phyloP scores from a whole-genome alignment of 305 asterid species.

The Solanum hybrid region DNA sequence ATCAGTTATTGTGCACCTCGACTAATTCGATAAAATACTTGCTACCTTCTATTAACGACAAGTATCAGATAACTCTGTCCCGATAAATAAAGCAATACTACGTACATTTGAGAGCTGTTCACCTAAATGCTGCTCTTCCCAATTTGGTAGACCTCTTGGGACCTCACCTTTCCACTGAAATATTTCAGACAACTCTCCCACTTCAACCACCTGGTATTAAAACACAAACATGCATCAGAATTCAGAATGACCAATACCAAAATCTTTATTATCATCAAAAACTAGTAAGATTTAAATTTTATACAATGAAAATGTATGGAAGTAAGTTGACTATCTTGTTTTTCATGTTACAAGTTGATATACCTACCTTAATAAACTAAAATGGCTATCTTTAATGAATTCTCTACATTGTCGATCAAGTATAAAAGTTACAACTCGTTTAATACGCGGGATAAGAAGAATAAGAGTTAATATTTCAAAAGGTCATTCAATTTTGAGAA shows the following conservation, averaged over 20 bases:
- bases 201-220: constrained; percentile 35
- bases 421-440: neutral
- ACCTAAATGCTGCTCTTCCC: constrained; percentile 39
- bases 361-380: neutral
- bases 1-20: no score
- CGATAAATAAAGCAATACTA: constrained; percentile 28
- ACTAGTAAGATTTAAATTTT: neutral
- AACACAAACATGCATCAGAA: neutral
- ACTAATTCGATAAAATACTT: neutral
- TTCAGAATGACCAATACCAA: neutral
- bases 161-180: constrained; percentile 53
- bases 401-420: neutral
- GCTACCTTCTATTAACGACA: neutral
- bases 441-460: neutral
- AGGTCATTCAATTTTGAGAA: no score
- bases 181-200: constrained; percentile 44
- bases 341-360: neutral
- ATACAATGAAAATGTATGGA: neutral
- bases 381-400: no score
- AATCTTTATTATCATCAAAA: neutral
- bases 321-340: neutral
- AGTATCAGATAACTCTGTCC: neutral
- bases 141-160: constrained; percentile 34
- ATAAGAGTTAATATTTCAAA: no score
- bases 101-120: constrained; percentile 35